A percentile compares a stretch with the other conserved stretches of the same genome.
phyloP scores from a whole-genome alignment of 1,284 basidiomycete genomes.

The Ceratobasidium sp. region DNA sequence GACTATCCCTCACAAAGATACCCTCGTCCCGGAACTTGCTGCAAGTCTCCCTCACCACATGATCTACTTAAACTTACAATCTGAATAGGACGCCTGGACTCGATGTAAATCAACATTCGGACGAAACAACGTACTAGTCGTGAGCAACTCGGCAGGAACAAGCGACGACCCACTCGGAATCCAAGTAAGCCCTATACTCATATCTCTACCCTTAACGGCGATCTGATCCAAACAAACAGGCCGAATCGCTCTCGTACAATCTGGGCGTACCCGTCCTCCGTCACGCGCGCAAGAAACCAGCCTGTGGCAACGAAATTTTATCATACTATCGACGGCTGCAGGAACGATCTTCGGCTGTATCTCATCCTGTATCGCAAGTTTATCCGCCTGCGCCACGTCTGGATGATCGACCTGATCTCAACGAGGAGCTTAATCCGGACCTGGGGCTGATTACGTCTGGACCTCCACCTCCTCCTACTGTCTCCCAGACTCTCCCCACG shows the following conservation, averaged over 20 bases:
- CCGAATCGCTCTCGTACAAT: constrained; percentile 85
- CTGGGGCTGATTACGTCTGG: not conserved
- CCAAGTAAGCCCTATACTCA: constrained; percentile 69
- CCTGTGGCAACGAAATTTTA: constrained; percentile 77
- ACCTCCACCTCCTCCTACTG: constrained; percentile 59
- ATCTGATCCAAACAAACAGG: constrained; percentile 64
- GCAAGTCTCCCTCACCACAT: constrained; percentile 59
- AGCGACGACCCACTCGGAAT: constrained; percentile 81
- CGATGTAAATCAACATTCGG: constrained; percentile 83
- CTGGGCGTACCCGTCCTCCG: constrained; percentile 87
- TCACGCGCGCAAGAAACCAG: constrained; percentile 83
- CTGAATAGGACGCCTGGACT: constrained; percentile 78
- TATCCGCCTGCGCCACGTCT: constrained; percentile 21
- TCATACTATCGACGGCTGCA: constrained; percentile 65
- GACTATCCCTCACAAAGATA: constrained; percentile 83
- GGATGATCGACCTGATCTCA: constrained; percentile 49
- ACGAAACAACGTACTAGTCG: constrained; percentile 84
- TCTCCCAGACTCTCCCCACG: not conserved
- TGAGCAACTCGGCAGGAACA: constrained; percentile 95
- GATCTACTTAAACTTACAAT: constrained; percentile 21
- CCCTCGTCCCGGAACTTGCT: constrained; percentile 78
- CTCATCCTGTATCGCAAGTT: constrained; percentile 49
- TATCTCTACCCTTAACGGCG: not conserved
- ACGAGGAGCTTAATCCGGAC: not conserved
- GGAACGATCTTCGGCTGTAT: not conserved